A percentile compares a stretch with the other conserved stretches of the same genome.
Evolutionary conservation across 2,329 filamentous ascomycete genomes (phyloP).

Genomic region (Exophiala viscosa): DNA sequence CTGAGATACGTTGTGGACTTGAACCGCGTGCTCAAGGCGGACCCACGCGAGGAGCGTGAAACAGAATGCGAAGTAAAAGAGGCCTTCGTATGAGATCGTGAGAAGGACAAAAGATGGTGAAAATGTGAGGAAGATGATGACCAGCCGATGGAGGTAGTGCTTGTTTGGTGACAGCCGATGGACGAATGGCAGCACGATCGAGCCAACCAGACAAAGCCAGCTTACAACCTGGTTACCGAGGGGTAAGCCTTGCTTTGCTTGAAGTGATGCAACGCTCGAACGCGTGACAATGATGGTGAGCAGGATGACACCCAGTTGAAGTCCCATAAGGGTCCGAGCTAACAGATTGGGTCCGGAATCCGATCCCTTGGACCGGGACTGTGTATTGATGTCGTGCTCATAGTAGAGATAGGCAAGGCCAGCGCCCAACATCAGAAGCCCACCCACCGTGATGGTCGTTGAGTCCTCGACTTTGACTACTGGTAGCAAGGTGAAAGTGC

Average conservation of each 20-base stretch:
- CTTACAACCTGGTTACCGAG: slow-evolving; percentile 83
- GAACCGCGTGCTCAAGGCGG: slow-evolving; percentile 75
- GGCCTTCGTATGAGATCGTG: slow-evolving; percentile 92
- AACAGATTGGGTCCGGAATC: slow-evolving; percentile 27
- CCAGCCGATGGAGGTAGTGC: slow-evolving; percentile 84
- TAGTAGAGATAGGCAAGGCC: slow-evolving; percentile 77
- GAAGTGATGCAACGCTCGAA: slow-evolving; percentile 78
- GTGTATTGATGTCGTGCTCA: slow-evolving; percentile 60
- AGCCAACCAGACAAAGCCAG: slow-evolving; percentile 75
- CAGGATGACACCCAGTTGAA: slow-evolving; percentile 65
- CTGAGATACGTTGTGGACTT: slow-evolving; percentile 27
- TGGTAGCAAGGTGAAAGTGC: slow-evolving; percentile 81
- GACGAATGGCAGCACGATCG: slow-evolving; percentile 74
- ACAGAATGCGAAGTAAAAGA: slow-evolving; percentile 92
- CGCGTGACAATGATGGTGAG: slow-evolving; percentile 82
- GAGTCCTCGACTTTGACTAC: slow-evolving; percentile 81
- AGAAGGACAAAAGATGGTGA: slow-evolving; percentile 92
- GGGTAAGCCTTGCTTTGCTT: slow-evolving; percentile 79
- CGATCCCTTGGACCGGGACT: slow-evolving; percentile 33
- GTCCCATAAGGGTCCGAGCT: slow-evolving; percentile 45
- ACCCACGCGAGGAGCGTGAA: slow-evolving; percentile 83
- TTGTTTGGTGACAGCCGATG: slow-evolving; percentile 75
- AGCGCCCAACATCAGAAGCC: slow-evolving; percentile 69
- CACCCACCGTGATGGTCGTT: slow-evolving; percentile 71
- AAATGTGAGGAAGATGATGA: slow-evolving; percentile 87